Base-by-base conservation (phyloP, 768 basidiomycete genomes). In the Ramaria sp. region DNA sequence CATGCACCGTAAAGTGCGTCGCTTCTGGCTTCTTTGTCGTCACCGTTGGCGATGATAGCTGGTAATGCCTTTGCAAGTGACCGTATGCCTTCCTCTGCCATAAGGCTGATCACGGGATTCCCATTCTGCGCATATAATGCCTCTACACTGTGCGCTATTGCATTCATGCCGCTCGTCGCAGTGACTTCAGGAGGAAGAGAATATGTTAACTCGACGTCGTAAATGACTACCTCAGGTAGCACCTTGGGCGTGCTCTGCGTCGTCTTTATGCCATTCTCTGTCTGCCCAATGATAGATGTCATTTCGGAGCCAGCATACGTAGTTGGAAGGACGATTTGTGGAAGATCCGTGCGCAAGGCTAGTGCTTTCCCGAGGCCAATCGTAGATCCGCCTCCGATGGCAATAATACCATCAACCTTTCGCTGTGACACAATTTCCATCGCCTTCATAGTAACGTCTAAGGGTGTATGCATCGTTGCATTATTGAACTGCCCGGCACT, bases 61-160 rank as follows among this genome's bases (percentile, higher is more conserved):
- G 69, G 69, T 3, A 73, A 58, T 4, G 70, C 62, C 15, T 56
- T 56, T 0, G 68, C 65, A 32, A 73, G 58, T 16, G 58, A 61
- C 7, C 59, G 57, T 37, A 73, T 67, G 27, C 72, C 71, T 54
- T 73, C 65, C 25, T 67, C 60, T 2, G 72, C 72, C 37, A 70
- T 62, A 15, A 62, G 58, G 38, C 67, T 64, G 20, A 64, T 66
- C 50, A 73, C 63, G 1, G 72, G 72, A 53, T 71, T 73, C 0
- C 64, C 59, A 5, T 71, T 67, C 43, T 61, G 50, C 3, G 71
- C 64, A 60, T 72, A 73, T 3, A 73, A 60, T 0, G 71, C 72
- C 47, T 73, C 72, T 27, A 73, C 67, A n/a, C 62, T 67, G 53
- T 73, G 72, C 0, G 70, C 72, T 54, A 73, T 68, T 8, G 72